Percentiles rank a stretch among this genome's conserved stretches.
phyloP scores from a whole-genome alignment of 208 protist species.

The Endotrypanum monterogeii region DNA sequence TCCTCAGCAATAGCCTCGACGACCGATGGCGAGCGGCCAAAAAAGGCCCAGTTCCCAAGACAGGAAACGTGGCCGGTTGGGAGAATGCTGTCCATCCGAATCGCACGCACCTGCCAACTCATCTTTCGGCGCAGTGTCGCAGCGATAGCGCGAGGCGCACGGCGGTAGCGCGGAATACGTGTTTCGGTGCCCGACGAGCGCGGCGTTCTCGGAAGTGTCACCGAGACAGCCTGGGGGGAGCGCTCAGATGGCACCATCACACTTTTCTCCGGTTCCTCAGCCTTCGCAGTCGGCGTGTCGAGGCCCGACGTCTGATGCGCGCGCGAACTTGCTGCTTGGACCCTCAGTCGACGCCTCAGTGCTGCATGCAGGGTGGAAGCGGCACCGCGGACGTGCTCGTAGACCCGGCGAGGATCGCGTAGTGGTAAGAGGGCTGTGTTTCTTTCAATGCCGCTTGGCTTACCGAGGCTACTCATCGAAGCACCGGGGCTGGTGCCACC shows the following conservation, averaged over 20 bases:
- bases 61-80: conserved; percentile 58
- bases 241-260: background rate
- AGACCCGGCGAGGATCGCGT: conserved; percentile 20
- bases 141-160: conserved; percentile 47
- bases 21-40: conserved; percentile 34
- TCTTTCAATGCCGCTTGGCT: conserved; percentile 11
- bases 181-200: background rate
- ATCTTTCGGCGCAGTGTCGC: conserved; percentile 42
- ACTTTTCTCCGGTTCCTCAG: background rate
- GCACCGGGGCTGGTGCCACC: background rate
- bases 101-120: conserved; percentile 58
- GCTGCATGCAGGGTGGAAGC: conserved; percentile 7
- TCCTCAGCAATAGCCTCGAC: conserved; percentile 56
- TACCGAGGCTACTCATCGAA: background rate
- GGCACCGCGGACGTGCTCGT: conserved; percentile 16
- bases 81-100: conserved; percentile 44
- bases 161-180: conserved; percentile 22
- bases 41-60: conserved; percentile 48
- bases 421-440: conserved; percentile 10
- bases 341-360: conserved; percentile 11
- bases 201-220: background rate
- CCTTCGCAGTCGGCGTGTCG: background rate
- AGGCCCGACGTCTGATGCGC: background rate
- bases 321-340: background rate
- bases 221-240: background rate